A percentile compares a stretch with the other conserved stretches of the same genome.
These are phyloP conservation scores for Rheum nobile DNA, from an alignment of 148 eudicot genomes.

Conservation along the genomic window DNA sequence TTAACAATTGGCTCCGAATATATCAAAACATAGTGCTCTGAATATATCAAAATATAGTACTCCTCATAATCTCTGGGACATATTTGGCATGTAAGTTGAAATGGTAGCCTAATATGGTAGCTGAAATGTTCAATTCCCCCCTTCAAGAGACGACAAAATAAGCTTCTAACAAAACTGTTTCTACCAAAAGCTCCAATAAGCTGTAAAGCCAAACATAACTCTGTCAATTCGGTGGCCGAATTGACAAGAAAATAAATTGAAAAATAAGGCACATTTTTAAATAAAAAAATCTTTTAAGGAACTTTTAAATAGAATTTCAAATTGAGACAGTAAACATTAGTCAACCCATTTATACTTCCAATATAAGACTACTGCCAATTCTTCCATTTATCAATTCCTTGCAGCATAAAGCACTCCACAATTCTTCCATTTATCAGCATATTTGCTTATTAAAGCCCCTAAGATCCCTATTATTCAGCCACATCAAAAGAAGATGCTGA, in stretches of 20 bases:
- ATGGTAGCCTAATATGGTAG: not conserved
- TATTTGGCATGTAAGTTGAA: not conserved
- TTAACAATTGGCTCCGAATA: not conserved
- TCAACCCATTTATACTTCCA: not conserved
- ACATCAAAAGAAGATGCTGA: too few species aligned
- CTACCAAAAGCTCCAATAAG: not conserved
- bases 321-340: not conserved
- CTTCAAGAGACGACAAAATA: not conserved
- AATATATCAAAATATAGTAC: not conserved
- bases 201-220: not conserved
- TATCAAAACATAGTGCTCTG: not conserved
- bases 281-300: not conserved
- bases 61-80: not conserved
- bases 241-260: not conserved
- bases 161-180: not conserved
- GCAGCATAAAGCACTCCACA: not conserved
- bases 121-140: not conserved
- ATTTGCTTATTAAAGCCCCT: too few species aligned
- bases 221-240: not conserved
- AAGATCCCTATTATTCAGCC: too few species aligned
- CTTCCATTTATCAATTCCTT: not conserved
- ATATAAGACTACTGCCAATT: not conserved
- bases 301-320: not conserved
- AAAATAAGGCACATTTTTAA: not conserved
- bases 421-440: too few species aligned